Evolutionary conservation across 192 early-diverging fungal species (phyloP), one percentile per base, ranked within the genome.

Genomic region (Gaertneriomyces semiglobifer): DNA sequence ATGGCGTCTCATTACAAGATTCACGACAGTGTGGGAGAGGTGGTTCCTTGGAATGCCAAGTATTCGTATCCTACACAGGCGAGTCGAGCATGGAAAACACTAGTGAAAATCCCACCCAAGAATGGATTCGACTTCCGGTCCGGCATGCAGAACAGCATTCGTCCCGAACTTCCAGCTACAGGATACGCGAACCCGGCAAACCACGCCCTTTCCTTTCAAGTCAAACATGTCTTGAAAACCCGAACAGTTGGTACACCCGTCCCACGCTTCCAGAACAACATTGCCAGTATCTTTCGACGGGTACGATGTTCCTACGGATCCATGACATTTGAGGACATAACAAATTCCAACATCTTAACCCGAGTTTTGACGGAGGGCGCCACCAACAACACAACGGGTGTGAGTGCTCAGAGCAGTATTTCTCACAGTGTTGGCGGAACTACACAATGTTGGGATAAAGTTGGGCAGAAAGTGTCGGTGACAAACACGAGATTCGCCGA

Each of bases 281-380:
- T 52, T 52, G n/a, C n/a, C n/a, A 18, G n/a, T n/a, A 52, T 52
- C 20, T 52, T 52, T 20, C n/a, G 20, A 52, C 50, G 50, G n/a
- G 50, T 52, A n/a, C n/a, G 20, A 20, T 52, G 50, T n/a, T 18
- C 20, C n/a, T 52, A 52, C 20, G 50, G 50, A 20, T 52, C 50
- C 20, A 52, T 20, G n/a, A n/a, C 50, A n/a, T n/a, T n/a, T 52
- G 50, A 52, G 20, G 50, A 52, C 20, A 52, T 52, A 18, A n/a
- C n/a, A n/a, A n/a, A n/a, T n/a, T n/a, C n/a, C 3, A 4, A n/a
- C 3, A 52, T 6, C 50, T 18, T 52, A 20, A 20, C 20, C 50
- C 50, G 50, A n/a, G 20, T 18, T 52, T 52, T 52, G 50, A 52
- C 50, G n/a, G 50, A 52, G 20, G n/a, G 50, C n/a, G 20, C 50